phyloP scores from a whole-genome alignment of 2,329 filamentous ascomycete species.

The Fusarium devonianum region DNA sequence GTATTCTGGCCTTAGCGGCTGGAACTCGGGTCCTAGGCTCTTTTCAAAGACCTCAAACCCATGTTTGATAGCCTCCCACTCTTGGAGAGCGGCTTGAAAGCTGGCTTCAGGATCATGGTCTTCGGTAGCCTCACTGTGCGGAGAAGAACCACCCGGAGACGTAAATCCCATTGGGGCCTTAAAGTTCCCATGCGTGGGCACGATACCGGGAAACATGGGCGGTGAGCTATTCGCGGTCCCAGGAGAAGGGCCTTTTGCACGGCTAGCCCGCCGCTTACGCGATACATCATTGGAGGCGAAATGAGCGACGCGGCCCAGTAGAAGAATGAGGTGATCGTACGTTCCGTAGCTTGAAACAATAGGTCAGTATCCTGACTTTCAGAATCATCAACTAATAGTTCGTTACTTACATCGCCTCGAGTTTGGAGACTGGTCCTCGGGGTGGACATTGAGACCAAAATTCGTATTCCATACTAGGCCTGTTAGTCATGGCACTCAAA shows the following conservation, averaged over 20 bases:
- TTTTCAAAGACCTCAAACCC: constrained; percentile 73
- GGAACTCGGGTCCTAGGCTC: constrained; percentile 77
- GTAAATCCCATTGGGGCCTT: constrained; percentile 62
- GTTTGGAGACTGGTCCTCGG: constrained; percentile 76
- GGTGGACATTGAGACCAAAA: constrained; percentile 89
- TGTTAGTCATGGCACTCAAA: constrained; percentile 28
- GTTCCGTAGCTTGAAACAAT: constrained; percentile 74
- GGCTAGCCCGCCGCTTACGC: constrained; percentile 73
- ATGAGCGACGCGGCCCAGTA: constrained; percentile 80
- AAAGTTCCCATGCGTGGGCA: constrained; percentile 60
- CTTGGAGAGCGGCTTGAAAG: constrained; percentile 72
- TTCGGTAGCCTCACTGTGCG: constrained; percentile 53
- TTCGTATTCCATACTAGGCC: constrained; percentile 74
- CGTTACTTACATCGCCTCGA: constrained; percentile 73
- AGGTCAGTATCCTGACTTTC: constrained; percentile 27
- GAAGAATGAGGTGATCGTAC: constrained; percentile 84
- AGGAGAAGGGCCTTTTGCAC: constrained; percentile 42
- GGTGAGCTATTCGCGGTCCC: constrained; percentile 44
- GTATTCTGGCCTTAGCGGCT: constrained; percentile 75
- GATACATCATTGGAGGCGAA: constrained; percentile 80
- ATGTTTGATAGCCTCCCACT: constrained; percentile 79
- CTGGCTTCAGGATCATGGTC: constrained; percentile 68
- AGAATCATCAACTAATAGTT: too few species aligned
- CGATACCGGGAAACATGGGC: constrained; percentile 62
- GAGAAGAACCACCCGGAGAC: constrained; percentile 55